Evolutionary conservation across 257 asterid species (phyloP).

Genomic region (Nemophila menziesii): DNA sequence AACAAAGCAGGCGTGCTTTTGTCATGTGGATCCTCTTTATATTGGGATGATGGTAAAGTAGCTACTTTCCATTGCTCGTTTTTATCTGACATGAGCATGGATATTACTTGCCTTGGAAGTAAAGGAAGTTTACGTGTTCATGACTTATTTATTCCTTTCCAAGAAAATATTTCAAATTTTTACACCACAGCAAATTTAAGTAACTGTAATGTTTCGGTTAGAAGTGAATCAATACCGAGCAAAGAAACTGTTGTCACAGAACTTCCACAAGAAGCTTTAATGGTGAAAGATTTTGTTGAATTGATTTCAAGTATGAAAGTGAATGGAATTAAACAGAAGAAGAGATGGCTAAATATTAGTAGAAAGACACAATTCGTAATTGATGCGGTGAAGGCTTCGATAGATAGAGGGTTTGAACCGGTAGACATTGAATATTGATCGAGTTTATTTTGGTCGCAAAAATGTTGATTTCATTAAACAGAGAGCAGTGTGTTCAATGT

Average conservation of each 20-base stretch:
- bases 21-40: conserved; percentile 54
- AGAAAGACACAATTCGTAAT: conserved; percentile 66
- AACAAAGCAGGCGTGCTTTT: conserved; percentile 48
- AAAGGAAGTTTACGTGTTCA: conserved; percentile 37
- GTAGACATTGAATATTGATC: no score
- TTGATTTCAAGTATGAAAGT: conserved; percentile 30
- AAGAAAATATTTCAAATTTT: conserved; percentile 36
- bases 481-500: no score
- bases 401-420: conserved; percentile 39
- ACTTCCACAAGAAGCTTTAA: conserved; percentile 67
- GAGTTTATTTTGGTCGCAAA: no score
- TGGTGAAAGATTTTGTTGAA: conserved; percentile 53
- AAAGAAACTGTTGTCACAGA: conserved; percentile 34
- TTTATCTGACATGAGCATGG: conserved; percentile 53
- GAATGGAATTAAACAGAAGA: conserved; percentile 40
- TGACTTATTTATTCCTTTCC: conserved; percentile 52
- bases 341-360: conserved; percentile 48
- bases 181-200: conserved; percentile 23
- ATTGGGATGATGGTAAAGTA: conserved; percentile 46
- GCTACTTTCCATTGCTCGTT: conserved; percentile 73
- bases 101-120: conserved; percentile 41
- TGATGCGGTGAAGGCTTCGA: conserved; percentile 65
- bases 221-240: conserved; percentile 42
- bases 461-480: no score
- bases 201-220: conserved; percentile 27